Evolutionary conservation across 495 filamentous ascomycete species (phyloP), one percentile per base, ranked within the genome.

Genomic region (Cudoniella acicularis): DNA sequence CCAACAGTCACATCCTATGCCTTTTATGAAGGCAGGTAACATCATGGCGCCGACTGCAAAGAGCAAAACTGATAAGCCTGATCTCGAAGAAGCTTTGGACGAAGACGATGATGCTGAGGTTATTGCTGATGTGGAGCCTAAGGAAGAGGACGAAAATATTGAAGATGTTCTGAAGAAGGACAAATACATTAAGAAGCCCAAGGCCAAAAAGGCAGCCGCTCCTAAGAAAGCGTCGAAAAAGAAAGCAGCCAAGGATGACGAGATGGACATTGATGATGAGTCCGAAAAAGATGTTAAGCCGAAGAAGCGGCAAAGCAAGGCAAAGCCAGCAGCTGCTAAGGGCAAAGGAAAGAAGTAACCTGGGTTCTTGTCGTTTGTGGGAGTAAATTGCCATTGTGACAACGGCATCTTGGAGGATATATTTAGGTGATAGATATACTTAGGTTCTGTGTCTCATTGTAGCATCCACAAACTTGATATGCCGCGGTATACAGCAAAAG

Each of bases 61-160:
- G 21, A 9, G 3, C 3, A 87, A 85, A 69, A 77, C 79, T 51
- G 71, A 79, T 51, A 93, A 87, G 73, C 94, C 94, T 0, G 94
- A 99, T 75, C 81, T 99, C 48, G 94, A 99, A 72, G 94, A 99
- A 71, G 93, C 91, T 21, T 86, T 98, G 45, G 90, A 96, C 36
- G 95, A 94, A 63, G 92, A 90, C 13, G 93, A 96, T 49, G 92
- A 90, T 27, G 85, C 23, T 1, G 64, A 81, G 46, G 86, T 20
- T 23, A 21, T 85, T 40, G 77, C 83, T 6, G 73, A 83, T 22
- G 79, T 86, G 27, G 81, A 83, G 26, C 79, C 80, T 10, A 83
- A 85, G 13, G 79, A 71, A 3, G 85, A 82, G 49, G 82, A 83
- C 49, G 87, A 87, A 1, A 80, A 85, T 1, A 24, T 50, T 21